Percentiles rank a stretch among this genome's conserved stretches.
phyloP scores from a whole-genome alignment of 176 grass and related monocot species.

The Juncus effusus region DNA sequence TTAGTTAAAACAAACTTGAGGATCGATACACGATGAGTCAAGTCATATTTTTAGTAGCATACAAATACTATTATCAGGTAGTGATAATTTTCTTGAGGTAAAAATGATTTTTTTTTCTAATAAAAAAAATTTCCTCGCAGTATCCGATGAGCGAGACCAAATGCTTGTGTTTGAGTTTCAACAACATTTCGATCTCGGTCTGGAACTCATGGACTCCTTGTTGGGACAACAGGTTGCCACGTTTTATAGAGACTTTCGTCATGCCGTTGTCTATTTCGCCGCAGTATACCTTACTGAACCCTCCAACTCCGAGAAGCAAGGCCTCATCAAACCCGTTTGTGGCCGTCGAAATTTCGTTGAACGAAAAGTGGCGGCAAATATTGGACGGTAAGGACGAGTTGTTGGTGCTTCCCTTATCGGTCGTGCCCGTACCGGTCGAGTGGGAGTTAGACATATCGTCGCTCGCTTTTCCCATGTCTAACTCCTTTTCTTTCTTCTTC shows the following conservation, averaged over 20 bases:
- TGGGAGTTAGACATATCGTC: too few relatives aligned
- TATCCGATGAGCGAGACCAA: conserved; percentile 68
- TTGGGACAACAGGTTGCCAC: conserved; percentile 46
- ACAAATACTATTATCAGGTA: too few relatives aligned
- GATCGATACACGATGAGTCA: too few relatives aligned
- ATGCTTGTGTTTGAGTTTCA: conserved; percentile 60
- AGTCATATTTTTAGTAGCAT: too few relatives aligned
- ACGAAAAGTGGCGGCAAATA: conserved; percentile 49
- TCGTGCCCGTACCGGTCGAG: conserved; percentile 2
- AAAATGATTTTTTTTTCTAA: too few relatives aligned
- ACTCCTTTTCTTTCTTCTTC: conserved; percentile 41
- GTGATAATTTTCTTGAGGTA: too few relatives aligned
- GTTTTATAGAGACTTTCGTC: conserved; percentile 62
- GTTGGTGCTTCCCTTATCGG: conserved; percentile 19
- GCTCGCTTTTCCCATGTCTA: conserved; percentile 11
- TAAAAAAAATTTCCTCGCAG: too few relatives aligned
- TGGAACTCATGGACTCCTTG: conserved; percentile 66
- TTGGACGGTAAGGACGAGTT: conserved; percentile 41
- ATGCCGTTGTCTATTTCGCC: conserved; percentile 46
- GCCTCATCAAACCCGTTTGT: conserved; percentile 52
- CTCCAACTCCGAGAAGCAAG: conserved; percentile 54
- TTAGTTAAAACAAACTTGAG: too few relatives aligned
- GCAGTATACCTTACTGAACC: conserved; percentile 68
- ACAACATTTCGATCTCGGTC: conserved; percentile 66
- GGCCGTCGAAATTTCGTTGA: conserved; percentile 41